Evolutionary conservation across 2,329 filamentous ascomycete species (phyloP), one percentile per base, ranked within the genome.

Genomic region (Diaporthe sp.): DNA sequence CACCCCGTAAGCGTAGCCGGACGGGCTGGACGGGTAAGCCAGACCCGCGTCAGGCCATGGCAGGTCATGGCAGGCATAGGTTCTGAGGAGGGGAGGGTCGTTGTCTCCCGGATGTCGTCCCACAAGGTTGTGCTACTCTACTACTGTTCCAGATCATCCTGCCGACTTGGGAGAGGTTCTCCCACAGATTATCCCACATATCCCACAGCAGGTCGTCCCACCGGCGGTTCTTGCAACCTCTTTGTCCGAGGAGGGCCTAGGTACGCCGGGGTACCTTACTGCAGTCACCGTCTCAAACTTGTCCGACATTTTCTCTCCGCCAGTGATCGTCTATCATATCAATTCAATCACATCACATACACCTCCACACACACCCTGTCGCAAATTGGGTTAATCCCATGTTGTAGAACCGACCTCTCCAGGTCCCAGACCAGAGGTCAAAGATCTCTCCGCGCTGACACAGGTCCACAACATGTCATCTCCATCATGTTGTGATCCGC

Each of bases 41-140:
- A 53, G 70, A 73, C 61, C 70, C 70, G 70, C 44, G 39, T 73
- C 70, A 73, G 70, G 46, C 44, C 62, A 68, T 68, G 62, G 44
- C 28, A 13, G 39, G 37, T n/a, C 37, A 58, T 37, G 39, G 59
- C 25, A 31, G 59, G 59, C 59, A 46, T 17, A 17, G 31, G 59
- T 65, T 25, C 4, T 3, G 28, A 25, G n/a, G 49, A 25, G 25
- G 19, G 53, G n/a, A 31, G 58, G 61, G 61, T 49, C 28, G 22
- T 65, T 9, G 61, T 65, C 42, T n/a, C 42, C 42, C 42, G 42
- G 22, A 19, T n/a, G 34, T 28, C 51, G 51, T 55, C 51, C 51
- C 51, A 25, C 49, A 53, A 25, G 17, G 49, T 51, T 51, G 49
- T 51, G 9, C 49, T 25, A 51, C 22, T n/a, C 49, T 25, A 12